Conservation (phyloP, 345 rosid species). For the Carallia pectinifolia region DNA sequence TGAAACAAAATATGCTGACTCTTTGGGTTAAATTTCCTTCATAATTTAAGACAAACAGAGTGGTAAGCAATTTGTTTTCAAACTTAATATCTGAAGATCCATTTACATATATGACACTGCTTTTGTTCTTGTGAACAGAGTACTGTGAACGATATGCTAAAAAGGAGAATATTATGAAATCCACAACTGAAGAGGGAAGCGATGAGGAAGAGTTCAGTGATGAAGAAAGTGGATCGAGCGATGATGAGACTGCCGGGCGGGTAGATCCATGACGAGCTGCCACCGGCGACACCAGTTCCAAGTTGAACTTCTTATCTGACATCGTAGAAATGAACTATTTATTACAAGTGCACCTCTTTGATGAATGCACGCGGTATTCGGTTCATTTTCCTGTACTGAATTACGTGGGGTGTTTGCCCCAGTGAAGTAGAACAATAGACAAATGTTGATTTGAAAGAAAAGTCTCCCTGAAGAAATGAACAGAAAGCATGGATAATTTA, state of each 20-base stretch:
- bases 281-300: too few species aligned
- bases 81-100: neutral
- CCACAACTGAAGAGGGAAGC: conserved; percentile 35
- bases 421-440: conserved; percentile 1
- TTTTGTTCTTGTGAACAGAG: conserved; percentile 35
- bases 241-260: conserved; percentile 60
- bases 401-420: conserved; percentile 7
- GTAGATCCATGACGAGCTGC: conserved; percentile 43
- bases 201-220: conserved; percentile 53
- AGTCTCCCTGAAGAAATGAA: neutral
- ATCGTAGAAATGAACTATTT: conserved; percentile 8
- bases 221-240: conserved; percentile 45
- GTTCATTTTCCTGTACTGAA: conserved; percentile 20
- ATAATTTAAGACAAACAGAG: too few species aligned
- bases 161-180: conserved; percentile 41
- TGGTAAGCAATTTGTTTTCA: neutral
- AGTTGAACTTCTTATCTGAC: too few species aligned
- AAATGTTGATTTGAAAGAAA: conserved; percentile 11
- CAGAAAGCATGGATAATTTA: conserved; percentile 5
- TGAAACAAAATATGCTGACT: too few species aligned
- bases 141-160: conserved; percentile 60
- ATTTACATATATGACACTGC: neutral
- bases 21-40: too few species aligned
- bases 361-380: conserved; percentile 11
- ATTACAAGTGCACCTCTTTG: neutral